phyloP scores from a whole-genome alignment of 2,329 filamentous ascomycete species.

The Fusarium sterilihyphosum region DNA sequence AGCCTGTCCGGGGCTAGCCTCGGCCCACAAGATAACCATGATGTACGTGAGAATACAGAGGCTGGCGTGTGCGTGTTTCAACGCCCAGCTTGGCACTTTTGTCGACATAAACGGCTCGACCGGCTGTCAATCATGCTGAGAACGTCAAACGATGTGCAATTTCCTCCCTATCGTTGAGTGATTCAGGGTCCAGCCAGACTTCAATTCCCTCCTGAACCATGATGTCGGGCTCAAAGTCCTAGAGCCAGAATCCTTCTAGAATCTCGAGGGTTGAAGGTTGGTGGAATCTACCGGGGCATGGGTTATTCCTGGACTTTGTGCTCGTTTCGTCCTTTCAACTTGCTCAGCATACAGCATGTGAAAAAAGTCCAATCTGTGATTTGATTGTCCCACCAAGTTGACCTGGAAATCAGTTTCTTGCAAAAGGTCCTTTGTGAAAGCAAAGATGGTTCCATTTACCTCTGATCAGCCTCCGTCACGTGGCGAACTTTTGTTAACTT shows the following conservation, averaged over 20 bases:
- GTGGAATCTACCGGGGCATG: neutral
- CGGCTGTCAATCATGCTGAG: conserved; percentile 17
- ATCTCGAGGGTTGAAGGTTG: neutral
- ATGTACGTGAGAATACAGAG: conserved; percentile 9
- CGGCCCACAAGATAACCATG: conserved; percentile 31
- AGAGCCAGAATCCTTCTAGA: conserved; percentile 18
- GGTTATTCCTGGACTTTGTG: neutral
- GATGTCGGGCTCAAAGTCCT: neutral
- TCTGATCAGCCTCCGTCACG: conserved; percentile 9
- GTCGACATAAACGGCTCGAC: conserved; percentile 27
- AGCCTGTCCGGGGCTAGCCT: conserved; percentile 40
- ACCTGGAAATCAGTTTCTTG: neutral
- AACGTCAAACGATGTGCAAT: conserved; percentile 1
- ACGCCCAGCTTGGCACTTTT: conserved; percentile 33
- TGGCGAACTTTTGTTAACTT: conserved; percentile 32
- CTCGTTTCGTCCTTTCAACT: neutral
- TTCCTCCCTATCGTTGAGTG: conserved; percentile 4
- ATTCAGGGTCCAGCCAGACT: conserved; percentile 20
- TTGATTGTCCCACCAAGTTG: conserved; percentile 11
- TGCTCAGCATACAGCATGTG: neutral
- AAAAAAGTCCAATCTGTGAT: neutral
- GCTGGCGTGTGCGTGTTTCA: conserved; percentile 1
- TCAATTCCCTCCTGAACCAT: neutral
- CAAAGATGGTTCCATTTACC: conserved; percentile 21
- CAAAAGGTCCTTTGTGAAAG: conserved; percentile 27